Conservation (phyloP, 305 asterid genomes). For the Rubia tinctorum region DNA sequence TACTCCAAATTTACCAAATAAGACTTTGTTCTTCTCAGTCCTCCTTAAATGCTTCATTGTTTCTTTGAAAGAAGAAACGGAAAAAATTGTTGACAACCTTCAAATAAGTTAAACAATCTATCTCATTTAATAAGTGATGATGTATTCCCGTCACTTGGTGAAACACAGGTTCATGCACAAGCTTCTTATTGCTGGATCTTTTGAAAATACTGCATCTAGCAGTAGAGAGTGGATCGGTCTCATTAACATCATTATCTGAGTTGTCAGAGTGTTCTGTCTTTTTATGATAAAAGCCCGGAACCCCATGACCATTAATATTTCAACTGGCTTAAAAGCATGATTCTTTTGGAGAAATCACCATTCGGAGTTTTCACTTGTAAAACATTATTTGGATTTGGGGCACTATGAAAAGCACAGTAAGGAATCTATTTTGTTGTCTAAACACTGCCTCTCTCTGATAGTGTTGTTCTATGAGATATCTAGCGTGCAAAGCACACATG, state of each 20-base stretch:
- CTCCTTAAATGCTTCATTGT: slow-evolving; percentile 60
- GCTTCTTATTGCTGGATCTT: slow-evolving; percentile 45
- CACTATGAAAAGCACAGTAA: slow-evolving; percentile 74
- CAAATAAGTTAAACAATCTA: slow-evolving; percentile 54
- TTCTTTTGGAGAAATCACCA: slow-evolving; percentile 60
- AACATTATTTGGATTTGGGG: slow-evolving; percentile 45
- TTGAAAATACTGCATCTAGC: slow-evolving; percentile 80
- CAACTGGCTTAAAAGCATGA: slow-evolving; percentile 45
- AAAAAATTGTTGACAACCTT: slow-evolving; percentile 46
- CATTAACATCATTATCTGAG: slow-evolving; percentile 39
- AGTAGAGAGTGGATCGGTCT: slow-evolving; percentile 61
- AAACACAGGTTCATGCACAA: slow-evolving; percentile 44
- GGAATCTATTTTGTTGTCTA: slow-evolving; percentile 75
- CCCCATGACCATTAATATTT: slow-evolving; percentile 52
- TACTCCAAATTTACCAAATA: slow-evolving; percentile 94
- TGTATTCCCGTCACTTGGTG: slow-evolving; percentile 87
- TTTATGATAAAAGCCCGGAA: slow-evolving; percentile 54
- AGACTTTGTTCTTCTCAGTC: slow-evolving; percentile 30
- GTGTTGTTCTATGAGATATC: slow-evolving; percentile 88
- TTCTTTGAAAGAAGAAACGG: slow-evolving; percentile 64
- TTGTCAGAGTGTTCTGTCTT: slow-evolving; percentile 46
- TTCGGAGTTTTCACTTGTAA: slow-evolving; percentile 69
- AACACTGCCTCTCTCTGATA: slow-evolving; percentile 71
- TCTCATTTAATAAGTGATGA: slow-evolving; percentile 52
- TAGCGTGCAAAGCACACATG: slow-evolving; percentile 87